Conservation (phyloP, 345 rosid genomes). For the Moringa oleifera region DNA sequence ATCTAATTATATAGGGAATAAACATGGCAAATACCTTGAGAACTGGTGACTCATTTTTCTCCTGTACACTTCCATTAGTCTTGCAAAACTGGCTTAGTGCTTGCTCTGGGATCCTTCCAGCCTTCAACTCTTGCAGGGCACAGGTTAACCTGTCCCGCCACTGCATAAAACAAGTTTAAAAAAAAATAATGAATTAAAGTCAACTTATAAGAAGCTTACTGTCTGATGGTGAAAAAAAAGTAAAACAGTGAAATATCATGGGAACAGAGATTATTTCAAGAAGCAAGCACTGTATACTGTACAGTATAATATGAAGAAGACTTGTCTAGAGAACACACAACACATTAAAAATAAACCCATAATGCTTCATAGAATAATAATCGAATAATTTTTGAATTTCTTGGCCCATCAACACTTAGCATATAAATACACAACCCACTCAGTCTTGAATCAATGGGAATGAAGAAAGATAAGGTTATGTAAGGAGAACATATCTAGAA, state of each 20-base stretch:
- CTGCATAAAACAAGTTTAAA: constrained; percentile 36
- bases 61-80: constrained; percentile 42
- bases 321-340: neutral
- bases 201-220: too few relatives aligned
- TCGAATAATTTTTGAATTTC: too few relatives aligned
- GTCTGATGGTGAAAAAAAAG: too few relatives aligned
- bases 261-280: neutral
- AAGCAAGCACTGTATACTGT: neutral
- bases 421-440: too few relatives aligned
- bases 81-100: constrained; percentile 37
- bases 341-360: too few relatives aligned
- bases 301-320: neutral
- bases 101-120: constrained; percentile 45
- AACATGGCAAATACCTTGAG: constrained; percentile 39
- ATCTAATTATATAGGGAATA: constrained; percentile 14
- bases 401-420: too few relatives aligned
- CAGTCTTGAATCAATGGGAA: too few relatives aligned
- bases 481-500: too few relatives aligned
- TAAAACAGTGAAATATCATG: neutral
- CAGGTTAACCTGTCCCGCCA: constrained; percentile 83
- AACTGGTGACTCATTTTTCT: constrained; percentile 39
- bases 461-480: too few relatives aligned
- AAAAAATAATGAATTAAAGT: too few relatives aligned
- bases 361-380: too few relatives aligned
- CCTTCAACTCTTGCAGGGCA: constrained; percentile 69